These are phyloP conservation scores for Colletotrichum cordylinicola DNA, from an alignment of 2,329 filamentous ascomycete species.

Conservation along the genomic window DNA sequence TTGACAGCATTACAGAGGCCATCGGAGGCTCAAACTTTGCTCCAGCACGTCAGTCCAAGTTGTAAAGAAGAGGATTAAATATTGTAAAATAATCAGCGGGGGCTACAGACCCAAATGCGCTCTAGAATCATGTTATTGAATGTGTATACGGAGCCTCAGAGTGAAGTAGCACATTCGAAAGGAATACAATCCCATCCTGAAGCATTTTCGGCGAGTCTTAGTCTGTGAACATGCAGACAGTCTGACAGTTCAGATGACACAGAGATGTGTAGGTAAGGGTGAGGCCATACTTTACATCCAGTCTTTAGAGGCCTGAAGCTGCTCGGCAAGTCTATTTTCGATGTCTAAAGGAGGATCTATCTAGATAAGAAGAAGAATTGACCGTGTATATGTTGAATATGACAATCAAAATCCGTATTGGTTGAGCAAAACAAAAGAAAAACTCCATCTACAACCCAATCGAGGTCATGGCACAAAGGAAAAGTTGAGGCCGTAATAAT, in stretches of 20 bases:
- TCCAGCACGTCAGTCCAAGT: slow-evolving; percentile 13
- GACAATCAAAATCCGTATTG: not conserved
- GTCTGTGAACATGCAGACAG: not conserved
- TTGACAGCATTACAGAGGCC: slow-evolving; percentile 50
- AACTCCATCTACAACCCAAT: not conserved
- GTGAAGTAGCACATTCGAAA: not conserved
- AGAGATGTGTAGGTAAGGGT: rapidly evolving
- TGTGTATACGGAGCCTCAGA: not conserved
- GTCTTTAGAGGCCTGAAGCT: not conserved
- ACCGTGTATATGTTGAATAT: not conserved
- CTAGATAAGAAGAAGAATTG: not conserved
- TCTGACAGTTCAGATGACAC: not conserved
- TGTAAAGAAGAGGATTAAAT: not conserved
- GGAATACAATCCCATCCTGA: not conserved
- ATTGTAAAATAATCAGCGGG: not conserved
- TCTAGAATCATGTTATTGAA: not conserved
- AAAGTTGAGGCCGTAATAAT: not conserved
- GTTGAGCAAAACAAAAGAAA: not conserved
- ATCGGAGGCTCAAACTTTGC: slow-evolving; percentile 41
- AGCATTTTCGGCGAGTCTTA: not conserved
- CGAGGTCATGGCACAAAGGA: not conserved
- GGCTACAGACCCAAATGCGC: not conserved
- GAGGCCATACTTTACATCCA: rapidly evolving
- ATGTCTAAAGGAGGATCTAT: not conserved
- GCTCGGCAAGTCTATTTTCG: not conserved